Base-by-base conservation (phyloP, 2,329 filamentous ascomycete genomes). In the Cladosporium halotolerans region DNA sequence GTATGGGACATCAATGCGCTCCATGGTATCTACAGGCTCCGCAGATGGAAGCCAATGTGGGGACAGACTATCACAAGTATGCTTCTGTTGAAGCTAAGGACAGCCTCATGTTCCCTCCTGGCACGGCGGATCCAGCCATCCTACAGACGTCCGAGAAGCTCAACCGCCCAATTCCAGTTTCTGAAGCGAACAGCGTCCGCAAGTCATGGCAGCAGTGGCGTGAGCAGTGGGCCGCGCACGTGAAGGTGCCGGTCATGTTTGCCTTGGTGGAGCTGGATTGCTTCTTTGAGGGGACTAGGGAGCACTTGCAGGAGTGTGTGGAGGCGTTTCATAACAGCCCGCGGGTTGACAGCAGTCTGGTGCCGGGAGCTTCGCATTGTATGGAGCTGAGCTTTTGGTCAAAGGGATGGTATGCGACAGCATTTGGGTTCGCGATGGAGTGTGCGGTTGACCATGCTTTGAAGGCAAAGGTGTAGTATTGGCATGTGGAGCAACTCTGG, bases 351-450 rank as follows among this genome's bases (percentile, higher is more conserved):
- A 39, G 47, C 1, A 43, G 47, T 18, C 34, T 32, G 47, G 38
- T 50, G 4, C 14, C 11, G 11, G 39, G 47, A 7, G 47, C 47
- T 4, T 39, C 47, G 6, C 47, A 50, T 14, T 43, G 39, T 14
- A 43, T 50, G 47, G 47, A 50, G 18, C 39, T 50, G 10, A 50
- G 47, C n/a, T 39, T 10, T 43, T 50, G 47, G 47, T 50, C 47
- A 9, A 14, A 16, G 16, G 47, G 47, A n/a, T 50, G 47, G 47
- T 50, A 50, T 36, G 47, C 47, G 8, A 18, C 31, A 31, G 42
- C 38, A 16, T 50, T 50, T 18, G 47, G 47, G 8, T 50, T 50
- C 16, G 47, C 47, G 11, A 14, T 50, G 47, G 47, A 50, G 31
- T 50, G 47, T 50, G 39, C 47, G 23, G 46, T 38, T 28, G 23